Conservation (phyloP, 2,329 filamentous ascomycete genomes). For the Lecanicillium sp. region DNA sequence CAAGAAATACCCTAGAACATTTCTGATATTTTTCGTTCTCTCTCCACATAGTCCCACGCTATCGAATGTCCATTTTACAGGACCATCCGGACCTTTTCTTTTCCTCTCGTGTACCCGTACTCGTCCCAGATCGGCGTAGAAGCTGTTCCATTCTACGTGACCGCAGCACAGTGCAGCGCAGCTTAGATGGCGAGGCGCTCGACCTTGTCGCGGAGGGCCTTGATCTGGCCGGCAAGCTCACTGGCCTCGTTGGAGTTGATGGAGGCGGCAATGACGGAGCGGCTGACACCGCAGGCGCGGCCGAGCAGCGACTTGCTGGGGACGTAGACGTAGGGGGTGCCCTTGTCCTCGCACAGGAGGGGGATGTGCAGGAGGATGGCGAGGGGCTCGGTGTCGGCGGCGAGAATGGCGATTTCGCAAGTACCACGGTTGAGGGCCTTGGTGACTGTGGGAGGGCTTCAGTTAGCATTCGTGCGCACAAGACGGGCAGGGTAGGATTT, state of each 20-base stretch:
- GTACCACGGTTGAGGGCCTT: conserved; percentile 91
- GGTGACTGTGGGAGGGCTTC: conserved; percentile 40
- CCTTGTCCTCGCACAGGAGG: conserved; percentile 78
- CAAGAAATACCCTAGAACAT: neutral
- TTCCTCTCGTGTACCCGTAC: neutral
- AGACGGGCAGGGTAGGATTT: neutral
- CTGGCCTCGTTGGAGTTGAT: conserved; percentile 91
- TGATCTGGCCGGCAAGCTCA: conserved; percentile 83
- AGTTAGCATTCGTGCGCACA: neutral
- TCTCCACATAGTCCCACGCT: neutral
- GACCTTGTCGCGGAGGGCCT: conserved; percentile 86
- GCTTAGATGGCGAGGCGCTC: conserved; percentile 88
- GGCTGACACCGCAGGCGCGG: conserved; percentile 81
- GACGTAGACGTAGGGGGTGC: conserved; percentile 60
- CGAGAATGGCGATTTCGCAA: conserved; percentile 81
- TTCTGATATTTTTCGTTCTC: neutral
- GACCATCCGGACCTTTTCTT: neutral
- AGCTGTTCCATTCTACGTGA: neutral
- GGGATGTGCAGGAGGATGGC: conserved; percentile 87
- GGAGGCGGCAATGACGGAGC: conserved; percentile 77
- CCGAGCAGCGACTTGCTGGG: conserved; percentile 79
- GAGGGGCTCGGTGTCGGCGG: conserved; percentile 78
- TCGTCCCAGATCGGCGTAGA: neutral
- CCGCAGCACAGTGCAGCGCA: neutral
- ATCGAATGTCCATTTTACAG: conserved; percentile 4